Evolutionary conservation across 2,329 filamentous ascomycete species (phyloP).

Genomic region (Bipolaris sorokiniana): DNA sequence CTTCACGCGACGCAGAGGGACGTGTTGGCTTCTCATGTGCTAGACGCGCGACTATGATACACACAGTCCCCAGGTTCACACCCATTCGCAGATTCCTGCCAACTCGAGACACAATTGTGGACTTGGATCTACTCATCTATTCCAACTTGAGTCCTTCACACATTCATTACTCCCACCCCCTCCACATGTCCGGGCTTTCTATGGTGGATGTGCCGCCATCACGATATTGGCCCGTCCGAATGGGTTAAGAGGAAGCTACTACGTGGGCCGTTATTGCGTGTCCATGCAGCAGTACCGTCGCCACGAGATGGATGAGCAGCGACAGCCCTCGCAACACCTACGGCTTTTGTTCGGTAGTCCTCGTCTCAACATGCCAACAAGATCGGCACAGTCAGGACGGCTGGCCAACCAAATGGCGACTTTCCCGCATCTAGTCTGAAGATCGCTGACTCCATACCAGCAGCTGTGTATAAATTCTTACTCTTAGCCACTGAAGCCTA

Average conservation of each 20-base stretch:
- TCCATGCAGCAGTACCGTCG: constrained; percentile 41
- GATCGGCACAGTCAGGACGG: constrained; percentile 56
- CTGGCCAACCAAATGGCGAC: constrained; percentile 51
- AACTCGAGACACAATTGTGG: constrained; percentile 51
- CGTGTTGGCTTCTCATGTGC: constrained; percentile 40
- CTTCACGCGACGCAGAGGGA: constrained; percentile 25
- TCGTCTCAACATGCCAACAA: constrained; percentile 44
- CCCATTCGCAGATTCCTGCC: constrained; percentile 39
- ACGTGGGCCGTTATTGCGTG: constrained; percentile 55
- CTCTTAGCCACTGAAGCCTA: constrained; percentile 53
- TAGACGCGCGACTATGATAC: constrained; percentile 53
- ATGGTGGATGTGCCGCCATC: constrained; percentile 53
- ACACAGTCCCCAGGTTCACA: constrained; percentile 50
- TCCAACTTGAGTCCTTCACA: constrained; percentile 58
- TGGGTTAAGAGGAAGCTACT: constrained; percentile 57
- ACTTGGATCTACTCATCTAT: constrained; percentile 56
- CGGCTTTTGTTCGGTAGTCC: constrained; percentile 52
- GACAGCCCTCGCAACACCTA: constrained; percentile 52
- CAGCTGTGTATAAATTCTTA: constrained; percentile 54
- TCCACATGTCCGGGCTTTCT: constrained; percentile 53
- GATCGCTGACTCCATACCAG: constrained; percentile 52
- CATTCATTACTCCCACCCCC: constrained; percentile 12
- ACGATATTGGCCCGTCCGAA: constrained; percentile 50
- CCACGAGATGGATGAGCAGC: constrained; percentile 48
- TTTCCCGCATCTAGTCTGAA: constrained; percentile 55